Base-by-base conservation (phyloP, 2,329 filamentous ascomycete species). In the Diplodia seriata region DNA sequence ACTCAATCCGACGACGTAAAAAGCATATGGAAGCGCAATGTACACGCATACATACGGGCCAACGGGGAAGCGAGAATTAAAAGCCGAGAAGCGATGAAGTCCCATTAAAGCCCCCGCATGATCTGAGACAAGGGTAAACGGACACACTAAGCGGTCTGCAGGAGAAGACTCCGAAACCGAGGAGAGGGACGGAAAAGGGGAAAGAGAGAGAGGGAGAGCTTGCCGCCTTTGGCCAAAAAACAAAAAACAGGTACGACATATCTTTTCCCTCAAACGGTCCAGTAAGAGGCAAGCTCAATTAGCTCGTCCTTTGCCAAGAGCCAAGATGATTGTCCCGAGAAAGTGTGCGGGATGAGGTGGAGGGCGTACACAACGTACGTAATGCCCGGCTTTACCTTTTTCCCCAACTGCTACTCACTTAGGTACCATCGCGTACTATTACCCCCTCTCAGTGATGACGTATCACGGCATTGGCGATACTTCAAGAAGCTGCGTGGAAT, bases 81-180 rank as follows among this genome's bases (percentile, higher is more conserved):
- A 15, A 40, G 11, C 33, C 33, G 36, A 2, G 40, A 62, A 29
- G 57, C 26, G 38, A 50, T 50, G 57, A 62, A 36, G 57, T 62
- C 40, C 47, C 57, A 47, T 62, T 62, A 62, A 43, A 36, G 40
- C 33, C 47, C 47, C 40, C n/a, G 57, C 43, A 23, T 62, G 57
- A 62, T 62, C 57, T 43, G 57, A 62, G 57, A 29, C 57, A 62
- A 62, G 57, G 57, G 57, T 62, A 29, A 62, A 43, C 26, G 0
- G 26, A 26, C 26, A 26, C n/a, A 47, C 43, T 47, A 47, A 47
- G 43, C 43, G 9, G 43, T 20, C 7, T 20, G 11, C n/a, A 47
- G 43, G n/a, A 20, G n/a, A 9, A 47, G 12, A 1, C 9, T n/a
- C 43, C 43, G 43, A 20, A 38, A 12, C 36, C 1, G 1, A 9